phyloP scores from a whole-genome alignment of 345 rosid species.

The Heritiera fomes region DNA sequence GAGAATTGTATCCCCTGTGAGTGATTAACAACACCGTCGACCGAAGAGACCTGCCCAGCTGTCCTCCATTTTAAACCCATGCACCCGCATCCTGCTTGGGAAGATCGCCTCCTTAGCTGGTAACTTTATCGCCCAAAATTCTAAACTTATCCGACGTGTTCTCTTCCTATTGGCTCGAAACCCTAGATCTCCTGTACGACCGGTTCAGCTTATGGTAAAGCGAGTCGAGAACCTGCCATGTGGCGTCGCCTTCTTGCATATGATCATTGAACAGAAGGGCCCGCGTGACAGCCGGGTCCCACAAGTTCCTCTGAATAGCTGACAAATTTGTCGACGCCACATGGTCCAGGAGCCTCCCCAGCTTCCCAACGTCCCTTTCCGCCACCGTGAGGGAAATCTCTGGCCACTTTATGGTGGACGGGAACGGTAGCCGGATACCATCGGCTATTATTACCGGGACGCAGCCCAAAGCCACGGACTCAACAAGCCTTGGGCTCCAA shows the following conservation, averaged over 20 bases:
- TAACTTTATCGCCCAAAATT: not conserved
- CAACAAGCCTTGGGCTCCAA: constrained; percentile 95
- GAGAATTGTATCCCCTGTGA: not conserved
- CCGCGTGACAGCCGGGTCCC: constrained; percentile 61
- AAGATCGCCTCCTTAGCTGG: constrained; percentile 25
- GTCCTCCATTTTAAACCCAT: constrained; percentile 33
- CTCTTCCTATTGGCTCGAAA: constrained; percentile 24
- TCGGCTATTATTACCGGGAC: constrained; percentile 91
- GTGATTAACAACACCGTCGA: not conserved
- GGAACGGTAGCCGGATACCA: constrained; percentile 81
- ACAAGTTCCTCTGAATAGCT: constrained; percentile 59
- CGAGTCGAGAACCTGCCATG: constrained; percentile 74
- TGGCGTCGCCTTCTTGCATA: constrained; percentile 72
- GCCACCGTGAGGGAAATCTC: constrained; percentile 79
- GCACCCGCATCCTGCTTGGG: constrained; percentile 28
- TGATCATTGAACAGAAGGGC: constrained; percentile 61
- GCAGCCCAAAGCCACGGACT: constrained; percentile 82
- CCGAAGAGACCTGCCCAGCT: constrained; percentile 36
- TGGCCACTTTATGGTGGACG: constrained; percentile 65
- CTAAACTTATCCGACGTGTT: constrained; percentile 26
- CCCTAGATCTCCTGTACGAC: constrained; percentile 51
- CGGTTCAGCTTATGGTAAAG: constrained; percentile 53
- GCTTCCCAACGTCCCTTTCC: constrained; percentile 69
- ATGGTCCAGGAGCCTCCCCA: constrained; percentile 58
- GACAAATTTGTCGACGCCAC: constrained; percentile 79